These are phyloP conservation scores for Globisporangium mamillatum DNA, from an alignment of 352 stramenopile genomes.

Conservation along the genomic window DNA sequence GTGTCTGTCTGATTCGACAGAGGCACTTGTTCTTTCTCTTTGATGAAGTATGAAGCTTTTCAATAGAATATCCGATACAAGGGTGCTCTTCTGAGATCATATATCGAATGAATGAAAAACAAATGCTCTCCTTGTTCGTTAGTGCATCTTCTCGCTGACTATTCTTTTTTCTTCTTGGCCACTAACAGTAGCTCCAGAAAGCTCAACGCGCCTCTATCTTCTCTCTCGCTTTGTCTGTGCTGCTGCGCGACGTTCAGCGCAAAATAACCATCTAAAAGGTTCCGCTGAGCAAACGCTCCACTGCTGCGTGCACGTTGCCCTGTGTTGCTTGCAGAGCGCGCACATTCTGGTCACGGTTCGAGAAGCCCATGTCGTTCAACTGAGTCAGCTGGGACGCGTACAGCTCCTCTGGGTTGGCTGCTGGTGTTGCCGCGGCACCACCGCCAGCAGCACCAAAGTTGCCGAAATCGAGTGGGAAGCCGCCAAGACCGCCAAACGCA, in stretches of 20 bases:
- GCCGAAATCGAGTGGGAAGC: constrained; percentile 30
- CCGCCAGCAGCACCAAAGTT: constrained; percentile 21
- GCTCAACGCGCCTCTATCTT: neutral
- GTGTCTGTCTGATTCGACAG: neutral
- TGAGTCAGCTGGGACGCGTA: constrained; percentile 89
- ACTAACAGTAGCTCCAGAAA: neutral
- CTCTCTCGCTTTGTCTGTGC: neutral
- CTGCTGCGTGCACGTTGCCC: constrained; percentile 89
- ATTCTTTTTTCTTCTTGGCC: neutral
- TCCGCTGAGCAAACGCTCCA: constrained; percentile 86
- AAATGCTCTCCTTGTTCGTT: neutral
- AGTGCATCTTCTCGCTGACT: neutral
- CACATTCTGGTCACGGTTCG: constrained; percentile 86
- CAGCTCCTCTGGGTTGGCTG: constrained; percentile 72
- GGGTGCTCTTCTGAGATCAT: neutral
- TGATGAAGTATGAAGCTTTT: neutral
- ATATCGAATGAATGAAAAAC: no score
- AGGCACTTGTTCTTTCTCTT: neutral
- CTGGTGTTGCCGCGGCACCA: constrained; percentile 26
- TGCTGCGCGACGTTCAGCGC: neutral
- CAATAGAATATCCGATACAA: neutral
- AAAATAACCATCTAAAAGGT: constrained; percentile 30
- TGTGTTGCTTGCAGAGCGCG: constrained; percentile 79
- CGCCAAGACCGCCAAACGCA: constrained; percentile 33
- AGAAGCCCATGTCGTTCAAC: constrained; percentile 90